Percentiles rank a stretch among this genome's conserved stretches.
Conservation (phyloP, 1,284 basidiomycete genomes). For the Pyrrhoderma noxium region DNA sequence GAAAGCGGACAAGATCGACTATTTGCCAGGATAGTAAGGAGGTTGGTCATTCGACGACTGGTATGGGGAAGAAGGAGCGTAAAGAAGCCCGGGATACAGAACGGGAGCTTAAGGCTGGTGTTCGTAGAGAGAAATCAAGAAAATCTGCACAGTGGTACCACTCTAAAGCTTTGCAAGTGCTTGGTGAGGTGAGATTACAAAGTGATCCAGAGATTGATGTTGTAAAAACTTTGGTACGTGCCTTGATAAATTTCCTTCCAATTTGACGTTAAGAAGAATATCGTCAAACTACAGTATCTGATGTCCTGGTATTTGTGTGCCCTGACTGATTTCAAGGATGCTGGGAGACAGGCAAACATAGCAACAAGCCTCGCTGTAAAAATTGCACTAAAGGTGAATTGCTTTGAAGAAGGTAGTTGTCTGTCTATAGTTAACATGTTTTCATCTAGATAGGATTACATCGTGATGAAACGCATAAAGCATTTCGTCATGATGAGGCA, state of each 20-base stretch:
- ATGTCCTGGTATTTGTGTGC: conserved; percentile 9
- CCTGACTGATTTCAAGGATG: conserved; percentile 9
- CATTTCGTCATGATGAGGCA: not conserved
- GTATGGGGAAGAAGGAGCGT: too few relatives aligned
- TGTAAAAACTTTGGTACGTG: conserved; percentile 5
- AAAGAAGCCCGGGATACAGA: not conserved
- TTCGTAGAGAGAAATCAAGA: too few relatives aligned
- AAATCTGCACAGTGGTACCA: too few relatives aligned
- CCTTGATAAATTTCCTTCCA: not conserved
- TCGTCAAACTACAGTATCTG: conserved; percentile 5
- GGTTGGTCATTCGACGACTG: not conserved
- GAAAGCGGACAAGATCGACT: too few relatives aligned
- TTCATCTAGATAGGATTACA: conserved; percentile 2
- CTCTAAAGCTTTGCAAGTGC: too few relatives aligned
- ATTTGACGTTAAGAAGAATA: too few relatives aligned
- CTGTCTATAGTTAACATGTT: not conserved
- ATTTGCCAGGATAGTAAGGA: too few relatives aligned
- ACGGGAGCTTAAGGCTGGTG: not conserved
- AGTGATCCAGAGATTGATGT: conserved; percentile 3
- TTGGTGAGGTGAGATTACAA: not conserved
- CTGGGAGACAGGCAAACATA: conserved; percentile 3
- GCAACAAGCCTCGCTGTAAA: conserved; percentile 5
- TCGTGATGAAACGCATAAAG: conserved; percentile 3
- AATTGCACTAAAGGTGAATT: conserved; percentile 1
- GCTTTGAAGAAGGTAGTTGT: not conserved